Percentiles rank a stretch among this genome's conserved stretches.
Evolutionary conservation across 306 rosid genomes (phyloP).

Genomic region (Quercus variabilis): DNA sequence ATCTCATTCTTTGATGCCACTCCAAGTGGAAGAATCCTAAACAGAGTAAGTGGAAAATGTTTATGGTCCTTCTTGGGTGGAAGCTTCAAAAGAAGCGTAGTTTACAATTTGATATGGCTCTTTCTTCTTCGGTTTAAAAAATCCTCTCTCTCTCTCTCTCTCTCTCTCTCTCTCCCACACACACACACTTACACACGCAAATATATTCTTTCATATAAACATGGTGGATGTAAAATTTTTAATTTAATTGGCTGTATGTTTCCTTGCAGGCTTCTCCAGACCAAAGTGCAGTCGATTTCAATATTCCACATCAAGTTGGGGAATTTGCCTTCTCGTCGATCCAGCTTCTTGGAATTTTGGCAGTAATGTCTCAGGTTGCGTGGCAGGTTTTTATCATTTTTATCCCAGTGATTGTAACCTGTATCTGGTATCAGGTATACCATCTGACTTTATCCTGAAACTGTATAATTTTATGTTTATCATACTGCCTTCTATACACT

Average conservation of each 20-base stretch:
- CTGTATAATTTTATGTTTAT: too few relatives aligned
- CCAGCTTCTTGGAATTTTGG: conserved; percentile 45
- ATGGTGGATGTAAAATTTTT: not conserved
- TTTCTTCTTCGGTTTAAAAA: not conserved
- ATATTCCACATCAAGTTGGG: conserved; percentile 30
- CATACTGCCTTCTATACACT: too few relatives aligned
- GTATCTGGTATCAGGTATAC: conserved; percentile 47
- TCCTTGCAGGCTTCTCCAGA: conserved; percentile 50
- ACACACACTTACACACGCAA: not conserved
- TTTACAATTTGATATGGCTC: not conserved
- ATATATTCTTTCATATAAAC: not conserved
- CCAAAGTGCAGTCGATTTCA: conserved; percentile 44
- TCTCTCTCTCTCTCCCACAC: not conserved
- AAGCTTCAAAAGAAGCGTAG: not conserved
- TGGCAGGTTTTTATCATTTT: conserved; percentile 50
- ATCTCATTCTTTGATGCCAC: conserved; percentile 71
- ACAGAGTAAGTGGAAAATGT: conserved; percentile 42
- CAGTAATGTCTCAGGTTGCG: conserved; percentile 47
- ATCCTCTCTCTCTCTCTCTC: not conserved
- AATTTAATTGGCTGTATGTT: not conserved
- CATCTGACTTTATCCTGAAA: not conserved
- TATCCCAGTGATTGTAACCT: conserved; percentile 38
- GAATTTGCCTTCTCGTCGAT: conserved; percentile 29
- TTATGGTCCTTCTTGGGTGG: not conserved
- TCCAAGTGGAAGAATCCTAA: conserved; percentile 61